Conservation (phyloP, 495 filamentous ascomycete species). For the Aspergillus bridgeri region DNA sequence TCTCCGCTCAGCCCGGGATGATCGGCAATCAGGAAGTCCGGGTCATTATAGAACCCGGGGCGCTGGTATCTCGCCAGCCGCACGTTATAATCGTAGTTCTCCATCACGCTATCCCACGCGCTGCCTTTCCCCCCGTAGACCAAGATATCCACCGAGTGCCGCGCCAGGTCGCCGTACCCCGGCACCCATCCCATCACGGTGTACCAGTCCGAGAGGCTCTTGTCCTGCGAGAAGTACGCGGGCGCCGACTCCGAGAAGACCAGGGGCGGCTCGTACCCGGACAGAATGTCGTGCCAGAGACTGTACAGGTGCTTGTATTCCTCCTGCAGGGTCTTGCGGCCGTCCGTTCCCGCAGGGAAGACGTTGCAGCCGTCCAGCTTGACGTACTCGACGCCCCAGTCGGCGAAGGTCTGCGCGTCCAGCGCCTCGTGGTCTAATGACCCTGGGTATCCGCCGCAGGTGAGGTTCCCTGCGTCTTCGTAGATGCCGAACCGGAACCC, state of each 20-base stretch:
- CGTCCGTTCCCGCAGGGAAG: neutral
- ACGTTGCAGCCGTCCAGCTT: slow-evolving; percentile 40
- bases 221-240: slow-evolving; percentile 32
- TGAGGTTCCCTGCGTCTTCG: slow-evolving; percentile 37
- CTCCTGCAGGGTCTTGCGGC: slow-evolving; percentile 20
- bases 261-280: neutral
- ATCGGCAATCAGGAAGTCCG: slow-evolving; percentile 43
- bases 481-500: slow-evolving; percentile 43
- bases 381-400: slow-evolving; percentile 43
- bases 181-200: slow-evolving; percentile 40
- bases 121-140: slow-evolving; percentile 30
- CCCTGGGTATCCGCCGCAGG: slow-evolving; percentile 40
- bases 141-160: slow-evolving; percentile 42
- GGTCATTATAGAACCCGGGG: slow-evolving; percentile 44
- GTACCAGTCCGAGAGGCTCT: slow-evolving; percentile 37
- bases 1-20: slow-evolving; percentile 31
- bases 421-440: slow-evolving; percentile 34
- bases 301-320: slow-evolving; percentile 22
- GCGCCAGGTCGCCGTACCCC: slow-evolving; percentile 34
- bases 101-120: slow-evolving; percentile 44
- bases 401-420: slow-evolving; percentile 36
- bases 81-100: slow-evolving; percentile 35
- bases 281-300: slow-evolving; percentile 29
- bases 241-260: slow-evolving; percentile 27
- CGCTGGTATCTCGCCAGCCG: slow-evolving; percentile 38